These are phyloP conservation scores for Psophocarpus tetragonolobus DNA, from an alignment of 306 rosid species.

Conservation along the genomic window DNA sequence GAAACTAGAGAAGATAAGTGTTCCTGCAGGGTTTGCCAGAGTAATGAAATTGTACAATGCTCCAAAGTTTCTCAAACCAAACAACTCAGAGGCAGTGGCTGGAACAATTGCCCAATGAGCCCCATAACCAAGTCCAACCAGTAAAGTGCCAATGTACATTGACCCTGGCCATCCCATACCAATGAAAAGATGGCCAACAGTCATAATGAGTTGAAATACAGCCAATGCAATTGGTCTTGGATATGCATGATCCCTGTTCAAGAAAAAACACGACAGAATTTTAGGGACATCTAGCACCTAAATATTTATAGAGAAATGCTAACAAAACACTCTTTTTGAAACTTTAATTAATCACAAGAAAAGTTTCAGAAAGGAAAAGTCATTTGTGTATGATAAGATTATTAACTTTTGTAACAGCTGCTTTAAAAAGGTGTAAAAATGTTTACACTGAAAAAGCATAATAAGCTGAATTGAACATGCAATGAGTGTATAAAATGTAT, in stretches of 20 bases:
- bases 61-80: constrained; percentile 86
- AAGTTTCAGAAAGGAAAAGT: too few species aligned
- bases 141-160: constrained; percentile 73
- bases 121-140: constrained; percentile 88
- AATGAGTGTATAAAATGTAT: not conserved
- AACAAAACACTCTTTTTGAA: too few species aligned
- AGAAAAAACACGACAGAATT: constrained; percentile 31
- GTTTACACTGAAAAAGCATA: not conserved
- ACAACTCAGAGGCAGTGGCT: constrained; percentile 95
- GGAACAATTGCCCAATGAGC: constrained; percentile 97
- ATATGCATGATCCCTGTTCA: constrained; percentile 71
- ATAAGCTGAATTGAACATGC: not conserved
- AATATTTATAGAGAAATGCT: not conserved
- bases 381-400: not conserved
- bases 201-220: constrained; percentile 77
- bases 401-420: not conserved
- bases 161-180: constrained; percentile 92
- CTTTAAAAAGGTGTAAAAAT: not conserved
- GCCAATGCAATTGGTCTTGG: constrained; percentile 87
- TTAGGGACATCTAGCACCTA: not conserved
- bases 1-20: constrained; percentile 73
- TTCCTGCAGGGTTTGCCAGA: constrained; percentile 79
- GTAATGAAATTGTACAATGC: constrained; percentile 92
- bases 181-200: constrained; percentile 68
- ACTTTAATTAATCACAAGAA: too few species aligned